phyloP scores from a whole-genome alignment of 1,284 basidiomycete genomes.

The Ganoderma sinense region DNA sequence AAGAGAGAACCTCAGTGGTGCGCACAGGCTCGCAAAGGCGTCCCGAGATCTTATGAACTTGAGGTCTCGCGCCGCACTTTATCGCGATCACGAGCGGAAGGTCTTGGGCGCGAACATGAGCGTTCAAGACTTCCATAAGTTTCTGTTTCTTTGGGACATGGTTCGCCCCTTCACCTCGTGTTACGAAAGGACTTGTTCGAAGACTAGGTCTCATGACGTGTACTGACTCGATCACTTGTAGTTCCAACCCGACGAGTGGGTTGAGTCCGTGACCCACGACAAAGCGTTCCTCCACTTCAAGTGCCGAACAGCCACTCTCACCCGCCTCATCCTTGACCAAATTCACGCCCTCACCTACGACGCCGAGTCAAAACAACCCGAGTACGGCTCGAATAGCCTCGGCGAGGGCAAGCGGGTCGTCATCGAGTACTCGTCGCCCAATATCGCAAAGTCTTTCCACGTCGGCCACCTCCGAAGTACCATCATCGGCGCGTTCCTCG shows the following conservation, averaged over 20 bases:
- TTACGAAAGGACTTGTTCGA: not conserved
- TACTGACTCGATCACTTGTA: slow-evolving; percentile 36
- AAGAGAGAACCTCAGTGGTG: too few species aligned
- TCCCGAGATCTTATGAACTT: too few species aligned
- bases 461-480: slow-evolving; percentile 97
- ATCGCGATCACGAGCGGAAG: too few species aligned
- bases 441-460: slow-evolving; percentile 99
- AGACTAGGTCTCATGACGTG: not conserved
- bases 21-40: too few species aligned
- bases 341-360: slow-evolving; percentile 80
- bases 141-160: too few species aligned
- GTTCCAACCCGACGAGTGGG: slow-evolving; percentile 75
- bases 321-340: slow-evolving; percentile 81
- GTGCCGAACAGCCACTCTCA: slow-evolving; percentile 76
- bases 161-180: not conserved
- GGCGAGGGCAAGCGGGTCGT: slow-evolving; percentile 84
- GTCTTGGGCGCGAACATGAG: too few species aligned
- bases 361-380: slow-evolving; percentile 57
- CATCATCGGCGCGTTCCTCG: slow-evolving; percentile 95
- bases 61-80: too few species aligned
- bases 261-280: slow-evolving; percentile 73
- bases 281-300: slow-evolving; percentile 88
- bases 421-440: slow-evolving; percentile 94
- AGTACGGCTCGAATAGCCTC: slow-evolving; percentile 80
- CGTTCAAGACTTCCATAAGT: too few species aligned